phyloP scores from a whole-genome alignment of 768 basidiomycete species.

The Trametes elegans region DNA sequence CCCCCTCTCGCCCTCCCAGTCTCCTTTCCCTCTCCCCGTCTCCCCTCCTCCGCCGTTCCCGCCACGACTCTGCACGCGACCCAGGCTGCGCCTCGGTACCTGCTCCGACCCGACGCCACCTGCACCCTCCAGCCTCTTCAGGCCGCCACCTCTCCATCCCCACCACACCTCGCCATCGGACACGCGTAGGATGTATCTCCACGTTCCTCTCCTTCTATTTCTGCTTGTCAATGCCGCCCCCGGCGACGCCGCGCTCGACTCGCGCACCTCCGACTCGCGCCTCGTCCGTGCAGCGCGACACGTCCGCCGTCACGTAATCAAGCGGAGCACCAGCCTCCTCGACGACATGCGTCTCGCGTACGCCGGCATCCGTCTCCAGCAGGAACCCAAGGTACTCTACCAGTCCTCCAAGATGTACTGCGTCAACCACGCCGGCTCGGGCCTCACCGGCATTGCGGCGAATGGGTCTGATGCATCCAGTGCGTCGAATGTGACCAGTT shows the following conservation, averaged over 20 bases:
- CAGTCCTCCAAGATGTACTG: constrained; percentile 23
- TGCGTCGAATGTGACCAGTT: constrained; percentile 39
- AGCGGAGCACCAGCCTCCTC: constrained; percentile 60
- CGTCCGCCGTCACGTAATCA: constrained; percentile 53
- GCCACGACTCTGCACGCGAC: constrained; percentile 1
- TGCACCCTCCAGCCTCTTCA: neutral
- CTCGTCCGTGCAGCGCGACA: constrained; percentile 43
- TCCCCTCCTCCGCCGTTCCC: neutral
- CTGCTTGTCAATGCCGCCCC: constrained; percentile 30
- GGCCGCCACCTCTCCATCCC: neutral
- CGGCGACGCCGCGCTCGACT: constrained; percentile 27
- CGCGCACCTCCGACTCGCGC: constrained; percentile 33
- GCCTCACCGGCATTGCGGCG: constrained; percentile 2
- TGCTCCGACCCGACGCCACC: neutral
- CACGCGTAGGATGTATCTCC: constrained; percentile 26
- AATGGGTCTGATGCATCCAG: constrained; percentile 26
- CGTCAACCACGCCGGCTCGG: constrained; percentile 15
- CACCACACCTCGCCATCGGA: constrained; percentile 2
- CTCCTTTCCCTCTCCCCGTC: constrained; percentile 1
- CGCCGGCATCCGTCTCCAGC: constrained; percentile 43
- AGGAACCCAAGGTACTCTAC: constrained; percentile 5
- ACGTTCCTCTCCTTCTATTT: constrained; percentile 30
- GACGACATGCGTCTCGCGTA: constrained; percentile 70
- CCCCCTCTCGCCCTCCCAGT: constrained; percentile 7
- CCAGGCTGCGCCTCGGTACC: constrained; percentile 15